Percentiles rank a stretch among this genome's conserved stretches.
Conservation (phyloP, 2,329 filamentous ascomycete genomes). For the Davidsoniella eucalypti region DNA sequence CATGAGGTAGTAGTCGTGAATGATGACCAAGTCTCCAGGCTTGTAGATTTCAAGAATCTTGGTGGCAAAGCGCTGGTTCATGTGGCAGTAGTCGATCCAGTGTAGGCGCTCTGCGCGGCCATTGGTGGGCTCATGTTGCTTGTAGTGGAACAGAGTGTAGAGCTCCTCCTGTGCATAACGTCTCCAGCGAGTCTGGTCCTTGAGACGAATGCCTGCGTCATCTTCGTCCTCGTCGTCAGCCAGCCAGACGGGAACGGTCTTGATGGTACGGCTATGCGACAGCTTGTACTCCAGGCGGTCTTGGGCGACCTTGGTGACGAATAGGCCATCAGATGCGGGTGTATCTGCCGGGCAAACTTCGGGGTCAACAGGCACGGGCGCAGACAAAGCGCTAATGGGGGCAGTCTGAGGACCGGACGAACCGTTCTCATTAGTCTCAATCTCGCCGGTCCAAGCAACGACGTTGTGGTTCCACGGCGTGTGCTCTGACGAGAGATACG, state of each 20-base stretch:
- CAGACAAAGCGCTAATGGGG: constrained; percentile 58
- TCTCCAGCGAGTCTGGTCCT: constrained; percentile 74
- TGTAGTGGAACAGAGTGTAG: constrained; percentile 91
- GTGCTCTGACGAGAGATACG: constrained; percentile 68
- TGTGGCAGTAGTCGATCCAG: constrained; percentile 83
- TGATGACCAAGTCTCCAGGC: constrained; percentile 78
- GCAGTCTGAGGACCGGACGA: constrained; percentile 4
- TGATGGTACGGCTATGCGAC: constrained; percentile 54
- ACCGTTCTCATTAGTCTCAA: constrained; percentile 27
- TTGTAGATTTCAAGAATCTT: constrained; percentile 78
- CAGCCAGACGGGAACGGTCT: constrained; percentile 78
- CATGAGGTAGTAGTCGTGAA: constrained; percentile 90
- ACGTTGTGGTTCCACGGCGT: constrained; percentile 83
- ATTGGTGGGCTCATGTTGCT: constrained; percentile 79
- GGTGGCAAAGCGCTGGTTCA: constrained; percentile 87
- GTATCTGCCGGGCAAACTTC: constrained; percentile 37
- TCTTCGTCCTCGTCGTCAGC: constrained; percentile 54
- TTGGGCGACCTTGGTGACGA: constrained; percentile 54
- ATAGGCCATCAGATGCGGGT: constrained; percentile 49
- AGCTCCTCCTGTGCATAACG: constrained; percentile 82
- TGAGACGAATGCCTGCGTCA: constrained; percentile 54
- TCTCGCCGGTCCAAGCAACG: constrained; percentile 90
- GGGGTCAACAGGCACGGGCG: constrained; percentile 59
- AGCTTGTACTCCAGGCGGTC: constrained; percentile 58
- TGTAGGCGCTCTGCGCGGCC: constrained; percentile 64